Evolutionary conservation across 1,284 basidiomycete genomes (phyloP), one percentile per base, ranked within the genome.

Genomic region (Flammula alnicola): DNA sequence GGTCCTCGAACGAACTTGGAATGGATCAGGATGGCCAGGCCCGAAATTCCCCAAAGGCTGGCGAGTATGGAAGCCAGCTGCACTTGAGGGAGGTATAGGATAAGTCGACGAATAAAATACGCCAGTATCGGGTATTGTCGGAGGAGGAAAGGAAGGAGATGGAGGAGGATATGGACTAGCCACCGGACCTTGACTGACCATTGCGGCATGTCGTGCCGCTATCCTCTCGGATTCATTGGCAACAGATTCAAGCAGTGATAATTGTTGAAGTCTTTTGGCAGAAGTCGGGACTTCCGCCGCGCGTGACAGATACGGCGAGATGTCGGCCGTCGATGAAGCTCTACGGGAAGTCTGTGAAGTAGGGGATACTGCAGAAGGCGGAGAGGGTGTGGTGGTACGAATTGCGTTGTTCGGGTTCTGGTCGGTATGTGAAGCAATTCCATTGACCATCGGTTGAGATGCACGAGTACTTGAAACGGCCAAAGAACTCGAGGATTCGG

Each of bases 231-330:
- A 86, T 63, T 91, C 87, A 55, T 84, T 81, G 1, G 80, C 87
- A 31, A 90, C 80, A 14, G 78, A 75, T 63, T 91, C 88, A n/a
- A 91, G 71, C 52, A 91, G 71, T 1, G 88, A 84, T 29, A 90
- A 72, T 57, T 90, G 88, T 60, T 81, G 84, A 64, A 88, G 65
- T 53, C 77, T 78, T 63, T 83, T 86, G 16, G 80, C 77, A 27
- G 81, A 82, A 5, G 75, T 71, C 11, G 78, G 78, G 2, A 78
- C 67, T 52, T 75, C 77, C 17, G 67, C 59, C 12, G 77, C 65
- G 40, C 75, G 74, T 7, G 79, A 72, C 40, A 87, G 67, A 63
- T 87, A 86, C 0, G 85, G 84, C 4, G 83, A 85, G 46, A 86
- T 80, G 57, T 84, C 81, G 5, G 80, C 78, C 16, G 78, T 76